Conservation (phyloP, 2,329 filamentous ascomycete species). For the Ophiocordyceps australis region DNA sequence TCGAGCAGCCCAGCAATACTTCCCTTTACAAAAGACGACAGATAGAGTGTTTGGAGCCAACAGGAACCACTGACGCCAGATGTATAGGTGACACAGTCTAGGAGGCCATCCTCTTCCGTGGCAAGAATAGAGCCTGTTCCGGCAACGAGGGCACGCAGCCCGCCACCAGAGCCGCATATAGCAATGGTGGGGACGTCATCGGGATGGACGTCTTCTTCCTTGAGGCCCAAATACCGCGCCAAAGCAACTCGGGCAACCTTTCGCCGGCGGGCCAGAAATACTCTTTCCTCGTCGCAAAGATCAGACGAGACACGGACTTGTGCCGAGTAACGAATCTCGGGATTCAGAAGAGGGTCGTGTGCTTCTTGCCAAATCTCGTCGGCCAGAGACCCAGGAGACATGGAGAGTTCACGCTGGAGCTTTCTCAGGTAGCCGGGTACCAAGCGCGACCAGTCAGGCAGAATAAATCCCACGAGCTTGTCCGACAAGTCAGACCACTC, state of each 20-base stretch:
- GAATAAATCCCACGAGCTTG: conserved; percentile 48
- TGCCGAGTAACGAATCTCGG: conserved; percentile 72
- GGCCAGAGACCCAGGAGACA: conserved; percentile 73
- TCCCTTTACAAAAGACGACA: conserved; percentile 50
- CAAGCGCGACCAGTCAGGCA: conserved; percentile 67
- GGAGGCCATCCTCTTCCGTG: conserved; percentile 68
- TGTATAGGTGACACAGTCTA: conserved; percentile 89
- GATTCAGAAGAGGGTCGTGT: conserved; percentile 65
- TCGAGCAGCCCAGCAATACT: conserved; percentile 55
- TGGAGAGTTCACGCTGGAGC: conserved; percentile 71
- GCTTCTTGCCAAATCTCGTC: conserved; percentile 91
- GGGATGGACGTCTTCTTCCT: conserved; percentile 68
- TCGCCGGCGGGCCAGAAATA: conserved; percentile 52
- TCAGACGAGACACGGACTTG: conserved; percentile 64
- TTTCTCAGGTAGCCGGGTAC: conserved; percentile 66
- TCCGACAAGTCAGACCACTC: conserved; percentile 37
- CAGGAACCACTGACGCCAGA: conserved; percentile 92
- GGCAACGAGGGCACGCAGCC: conserved; percentile 74
- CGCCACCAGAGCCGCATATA: conserved; percentile 86
- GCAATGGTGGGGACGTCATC: conserved; percentile 89
- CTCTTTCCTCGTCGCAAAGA: conserved; percentile 68
- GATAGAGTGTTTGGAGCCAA: conserved; percentile 81
- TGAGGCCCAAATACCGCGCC: conserved; percentile 63
- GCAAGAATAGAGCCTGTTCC: conserved; percentile 78
- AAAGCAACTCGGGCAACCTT: conserved; percentile 53